Evolutionary conservation across 2,329 filamentous ascomycete genomes (phyloP).

Genomic region (Colletotrichum sansevieriae): DNA sequence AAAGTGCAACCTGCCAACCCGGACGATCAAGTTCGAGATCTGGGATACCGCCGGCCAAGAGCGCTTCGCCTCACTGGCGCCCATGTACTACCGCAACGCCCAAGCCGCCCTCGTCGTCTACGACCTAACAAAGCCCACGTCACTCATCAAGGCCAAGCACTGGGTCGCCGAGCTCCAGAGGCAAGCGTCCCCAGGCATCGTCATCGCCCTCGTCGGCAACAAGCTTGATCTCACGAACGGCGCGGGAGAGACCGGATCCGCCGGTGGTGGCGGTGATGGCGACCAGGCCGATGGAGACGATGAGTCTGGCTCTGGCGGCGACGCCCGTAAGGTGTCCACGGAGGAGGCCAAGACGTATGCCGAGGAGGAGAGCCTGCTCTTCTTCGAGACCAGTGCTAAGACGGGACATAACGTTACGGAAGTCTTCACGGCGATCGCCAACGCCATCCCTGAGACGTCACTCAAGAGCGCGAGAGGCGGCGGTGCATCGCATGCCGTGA

Average conservation of each 20-base stretch:
- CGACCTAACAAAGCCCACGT: constrained; percentile 96
- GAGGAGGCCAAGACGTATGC: constrained; percentile 93
- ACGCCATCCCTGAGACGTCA: constrained; percentile 96
- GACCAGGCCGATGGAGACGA: constrained; percentile 63
- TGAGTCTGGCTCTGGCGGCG: constrained; percentile 71
- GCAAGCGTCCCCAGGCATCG: constrained; percentile 95
- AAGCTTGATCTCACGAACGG: constrained; percentile 90
- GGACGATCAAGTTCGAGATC: constrained; percentile 94
- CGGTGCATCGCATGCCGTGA: constrained; percentile 70
- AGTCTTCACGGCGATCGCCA: constrained; percentile 98
- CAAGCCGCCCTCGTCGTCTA: constrained; percentile 98
- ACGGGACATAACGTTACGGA: constrained; percentile 94
- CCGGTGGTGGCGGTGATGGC: constrained; percentile 56
- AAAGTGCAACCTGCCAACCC: constrained; percentile 94
- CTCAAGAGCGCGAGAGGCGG: constrained; percentile 88
- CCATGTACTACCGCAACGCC: constrained; percentile 99
- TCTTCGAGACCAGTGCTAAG: constrained; percentile 99
- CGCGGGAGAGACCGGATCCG: constrained; percentile 63
- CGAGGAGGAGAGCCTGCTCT: constrained; percentile 92
- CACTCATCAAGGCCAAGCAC: constrained; percentile 96
- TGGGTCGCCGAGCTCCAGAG: constrained; percentile 98
- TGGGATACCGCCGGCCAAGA: constrained; percentile 99
- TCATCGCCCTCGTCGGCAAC: constrained; percentile 97
- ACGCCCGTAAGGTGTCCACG: constrained; percentile 90
- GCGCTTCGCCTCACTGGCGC: constrained; percentile 94